Base-by-base conservation (phyloP, 768 basidiomycete genomes). In the Panellus pusillus region DNA sequence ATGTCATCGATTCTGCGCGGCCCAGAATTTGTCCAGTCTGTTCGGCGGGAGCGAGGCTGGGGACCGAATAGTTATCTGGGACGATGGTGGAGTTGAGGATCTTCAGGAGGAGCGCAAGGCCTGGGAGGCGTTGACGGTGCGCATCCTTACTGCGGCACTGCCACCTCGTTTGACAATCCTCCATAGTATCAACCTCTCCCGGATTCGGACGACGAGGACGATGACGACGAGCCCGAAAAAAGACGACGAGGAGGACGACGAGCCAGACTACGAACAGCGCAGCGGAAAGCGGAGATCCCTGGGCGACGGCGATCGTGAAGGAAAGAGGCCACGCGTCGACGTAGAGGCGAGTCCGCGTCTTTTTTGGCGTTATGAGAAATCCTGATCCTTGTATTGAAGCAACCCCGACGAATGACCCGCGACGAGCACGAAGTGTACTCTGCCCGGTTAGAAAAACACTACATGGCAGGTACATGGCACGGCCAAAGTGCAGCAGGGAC, bases 1-100 rank as follows among this genome's bases (percentile, higher is more conserved):
- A 99, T 73, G 86, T 98, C 63, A 91, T 99, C 72, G 97, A 99
- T 71, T 93, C 96, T 3, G 83, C 86, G 17, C 82, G 97, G 47
- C 97, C 15, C 84, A 90, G 65, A 93, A 94, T 70, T 75, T 98
- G 64, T 78, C 84, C 39, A 97, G 87, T 73, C 72, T 98, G 18
- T 98, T 96, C 68, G 83, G 80, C 44, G 78, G 75, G 39, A 84
- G 84, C 20, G 78, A 82, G 61, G 81, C 81, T 47, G 81, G 79
- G 12, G 84, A 89, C 57, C 76, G 87, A 47, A 83, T 98, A 17
- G 74, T 96, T 28, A 79, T 98, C 0, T 99, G 97, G 97, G 93
- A 94, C 58, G 94, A 96, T 63, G 93, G 92, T 4, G 85, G 82
- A 15, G 87, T 84, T 2, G 84, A 86, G 51, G 77, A 77, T 52